phyloP scores from a whole-genome alignment of 192 early-diverging fungal genomes.

The Coemansia biformis region DNA sequence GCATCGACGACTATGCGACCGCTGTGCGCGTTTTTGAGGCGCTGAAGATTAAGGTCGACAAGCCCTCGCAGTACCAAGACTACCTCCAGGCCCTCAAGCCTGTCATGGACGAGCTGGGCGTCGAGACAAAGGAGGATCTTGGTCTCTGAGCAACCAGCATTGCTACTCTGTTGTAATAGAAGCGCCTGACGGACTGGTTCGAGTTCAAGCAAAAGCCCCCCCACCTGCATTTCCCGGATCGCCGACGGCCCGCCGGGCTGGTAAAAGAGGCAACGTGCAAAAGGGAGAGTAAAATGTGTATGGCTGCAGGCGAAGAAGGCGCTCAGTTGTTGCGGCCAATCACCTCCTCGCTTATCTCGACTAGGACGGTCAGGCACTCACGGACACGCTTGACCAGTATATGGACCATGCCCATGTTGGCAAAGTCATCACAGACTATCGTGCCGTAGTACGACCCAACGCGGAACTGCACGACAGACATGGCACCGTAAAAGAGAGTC shows the following conservation, averaged over 20 bases:
- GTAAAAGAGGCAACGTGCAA: no score
- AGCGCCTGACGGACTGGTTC: no score
- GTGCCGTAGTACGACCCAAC: slow-evolving; percentile 47
- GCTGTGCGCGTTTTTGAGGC: slow-evolving; percentile 93
- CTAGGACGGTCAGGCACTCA: slow-evolving; percentile 22
- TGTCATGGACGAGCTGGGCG: slow-evolving; percentile 79
- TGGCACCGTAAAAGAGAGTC: slow-evolving; percentile 38
- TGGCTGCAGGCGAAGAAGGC: slow-evolving; percentile 2
- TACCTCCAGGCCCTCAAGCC: slow-evolving; percentile 88
- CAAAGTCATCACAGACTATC: slow-evolving; percentile 32
- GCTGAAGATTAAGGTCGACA: slow-evolving; percentile 83
- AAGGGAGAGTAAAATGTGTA: no score
- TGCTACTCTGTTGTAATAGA: no score
- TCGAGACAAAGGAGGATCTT: slow-evolving; percentile 84
- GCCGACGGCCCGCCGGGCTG: no score
- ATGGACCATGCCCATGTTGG: slow-evolving; percentile 47
- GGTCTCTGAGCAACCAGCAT: slow-evolving; percentile 53
- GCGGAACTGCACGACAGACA: slow-evolving; percentile 48
- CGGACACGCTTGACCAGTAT: slow-evolving; percentile 41
- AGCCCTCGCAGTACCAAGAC: slow-evolving; percentile 78
- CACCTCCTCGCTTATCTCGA: slow-evolving; percentile 21
- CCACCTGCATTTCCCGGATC: no score
- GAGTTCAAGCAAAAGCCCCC: no score
- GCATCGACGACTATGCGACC: slow-evolving; percentile 91
- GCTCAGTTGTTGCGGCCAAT: neutral